phyloP scores from a whole-genome alignment of 345 rosid genomes.

The Ricinus communis region DNA sequence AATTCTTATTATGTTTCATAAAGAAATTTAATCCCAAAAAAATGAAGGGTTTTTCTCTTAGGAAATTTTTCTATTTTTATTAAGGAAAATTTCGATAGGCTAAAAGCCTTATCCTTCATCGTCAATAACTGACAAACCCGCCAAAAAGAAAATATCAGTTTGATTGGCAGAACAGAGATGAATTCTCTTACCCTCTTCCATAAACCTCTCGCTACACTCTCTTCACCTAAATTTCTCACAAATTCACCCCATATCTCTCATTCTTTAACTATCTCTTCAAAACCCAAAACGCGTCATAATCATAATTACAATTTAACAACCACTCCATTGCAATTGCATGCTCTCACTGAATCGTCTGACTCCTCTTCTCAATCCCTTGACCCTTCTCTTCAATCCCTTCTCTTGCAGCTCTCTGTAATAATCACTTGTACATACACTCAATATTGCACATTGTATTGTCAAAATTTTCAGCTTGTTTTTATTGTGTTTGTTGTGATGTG shows the following conservation, averaged over 20 bases:
- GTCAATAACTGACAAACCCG: not conserved
- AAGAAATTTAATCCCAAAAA: too few relatives aligned
- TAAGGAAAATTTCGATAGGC: too few relatives aligned
- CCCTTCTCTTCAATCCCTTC: constrained; percentile 48
- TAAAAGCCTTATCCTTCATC: not conserved
- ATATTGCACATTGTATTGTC: not conserved
- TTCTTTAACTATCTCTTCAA: constrained; percentile 28
- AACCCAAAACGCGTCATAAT: constrained; percentile 3
- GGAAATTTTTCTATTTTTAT: too few relatives aligned
- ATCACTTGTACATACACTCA: not conserved
- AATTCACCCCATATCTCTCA: constrained; percentile 24
- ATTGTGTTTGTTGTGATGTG: constrained; percentile 25
- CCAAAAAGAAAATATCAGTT: not conserved
- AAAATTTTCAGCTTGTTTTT: not conserved
- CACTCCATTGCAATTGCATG: constrained; percentile 34
- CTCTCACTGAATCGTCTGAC: constrained; percentile 51
- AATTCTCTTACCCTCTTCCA: constrained; percentile 36
- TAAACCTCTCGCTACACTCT: constrained; percentile 34
- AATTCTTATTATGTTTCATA: too few relatives aligned
- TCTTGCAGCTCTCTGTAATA: constrained; percentile 64
- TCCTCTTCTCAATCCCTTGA: constrained; percentile 52
- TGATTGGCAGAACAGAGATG: constrained; percentile 40
- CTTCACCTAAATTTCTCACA: constrained; percentile 31
- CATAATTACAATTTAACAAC: not conserved
- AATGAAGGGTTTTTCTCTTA: too few relatives aligned